Conservation (phyloP, 2,329 filamentous ascomycete genomes). For the Neopestalotiopsis rosae region DNA sequence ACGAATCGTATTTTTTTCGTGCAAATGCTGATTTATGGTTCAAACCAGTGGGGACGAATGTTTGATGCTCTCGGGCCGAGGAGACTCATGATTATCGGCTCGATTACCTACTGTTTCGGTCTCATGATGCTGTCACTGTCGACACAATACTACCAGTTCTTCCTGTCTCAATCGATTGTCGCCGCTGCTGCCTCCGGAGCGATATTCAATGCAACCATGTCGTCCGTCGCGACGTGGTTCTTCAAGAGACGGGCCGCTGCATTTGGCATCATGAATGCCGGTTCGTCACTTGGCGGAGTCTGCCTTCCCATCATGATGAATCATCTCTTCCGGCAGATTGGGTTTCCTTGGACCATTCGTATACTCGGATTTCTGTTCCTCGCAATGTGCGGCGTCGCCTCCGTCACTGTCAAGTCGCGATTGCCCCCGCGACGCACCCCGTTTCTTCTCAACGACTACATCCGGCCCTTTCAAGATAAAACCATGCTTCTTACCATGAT, state of each 20-base stretch:
- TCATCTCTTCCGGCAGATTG: constrained; percentile 52
- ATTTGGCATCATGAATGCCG: constrained; percentile 52
- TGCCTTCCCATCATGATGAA: constrained; percentile 64
- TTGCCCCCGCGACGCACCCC: constrained; percentile 41
- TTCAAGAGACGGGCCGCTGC: constrained; percentile 50
- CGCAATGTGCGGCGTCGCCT: constrained; percentile 34
- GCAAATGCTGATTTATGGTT: not conserved
- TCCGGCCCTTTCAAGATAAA: constrained; percentile 50
- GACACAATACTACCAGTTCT: constrained; percentile 45
- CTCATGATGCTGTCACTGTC: constrained; percentile 66
- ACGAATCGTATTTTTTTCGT: not conserved
- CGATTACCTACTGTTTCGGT: constrained; percentile 63
- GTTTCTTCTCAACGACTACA: constrained; percentile 52
- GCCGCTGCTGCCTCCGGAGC: constrained; percentile 40
- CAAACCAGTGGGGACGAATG: constrained; percentile 46
- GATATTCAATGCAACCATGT: constrained; percentile 40
- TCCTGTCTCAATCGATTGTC: constrained; percentile 43
- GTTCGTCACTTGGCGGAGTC: constrained; percentile 54
- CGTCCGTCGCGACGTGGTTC: constrained; percentile 51
- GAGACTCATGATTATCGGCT: constrained; percentile 56
- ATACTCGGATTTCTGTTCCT: constrained; percentile 43
- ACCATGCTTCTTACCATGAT: constrained; percentile 47
- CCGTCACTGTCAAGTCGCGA: constrained; percentile 39
- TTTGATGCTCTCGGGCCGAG: constrained; percentile 66
- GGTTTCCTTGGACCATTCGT: constrained; percentile 47